These are phyloP conservation scores for Blastobotrys aristatus DNA, from an alignment of 1,139 yeast genomes.

Conservation along the genomic window DNA sequence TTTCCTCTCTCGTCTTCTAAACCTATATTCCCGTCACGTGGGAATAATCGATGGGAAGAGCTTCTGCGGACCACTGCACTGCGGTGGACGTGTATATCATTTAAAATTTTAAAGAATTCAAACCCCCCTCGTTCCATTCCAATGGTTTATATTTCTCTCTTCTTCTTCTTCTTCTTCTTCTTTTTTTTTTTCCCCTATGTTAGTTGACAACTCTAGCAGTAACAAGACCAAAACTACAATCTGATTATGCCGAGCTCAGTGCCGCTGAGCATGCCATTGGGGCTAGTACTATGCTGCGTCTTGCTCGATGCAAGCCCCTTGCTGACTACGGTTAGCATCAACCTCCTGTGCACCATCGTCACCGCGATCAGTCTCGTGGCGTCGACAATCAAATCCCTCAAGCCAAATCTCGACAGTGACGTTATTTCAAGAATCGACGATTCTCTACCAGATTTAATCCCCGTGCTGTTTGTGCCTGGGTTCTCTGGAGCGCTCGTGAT, in stretches of 20 bases:
- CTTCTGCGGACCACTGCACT: no score
- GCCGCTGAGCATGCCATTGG: neutral
- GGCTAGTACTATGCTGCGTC: neutral
- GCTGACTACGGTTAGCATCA: neutral
- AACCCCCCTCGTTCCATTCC: no score
- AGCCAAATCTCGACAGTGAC: neutral
- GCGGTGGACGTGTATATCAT: no score
- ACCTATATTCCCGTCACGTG: no score
- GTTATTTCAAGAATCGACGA: neutral
- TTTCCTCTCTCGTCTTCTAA: no score
- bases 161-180: no score
- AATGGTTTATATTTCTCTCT: no score
- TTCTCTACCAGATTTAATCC: neutral
- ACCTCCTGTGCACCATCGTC: neutral
- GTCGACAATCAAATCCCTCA: neutral
- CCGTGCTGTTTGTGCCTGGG: neutral
- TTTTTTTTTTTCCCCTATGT: no score
- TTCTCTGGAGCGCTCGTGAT: neutral
- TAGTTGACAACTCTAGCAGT: no score
- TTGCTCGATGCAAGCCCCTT: neutral
- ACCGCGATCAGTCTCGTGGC: neutral
- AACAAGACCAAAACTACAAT: no score
- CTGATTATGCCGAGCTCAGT: neutral
- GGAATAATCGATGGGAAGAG: no score
- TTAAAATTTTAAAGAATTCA: no score